Evolutionary conservation across 2,329 filamentous ascomycete species (phyloP), one percentile per base, ranked within the genome.

Genomic region (Ceratocystis lukuohia): DNA sequence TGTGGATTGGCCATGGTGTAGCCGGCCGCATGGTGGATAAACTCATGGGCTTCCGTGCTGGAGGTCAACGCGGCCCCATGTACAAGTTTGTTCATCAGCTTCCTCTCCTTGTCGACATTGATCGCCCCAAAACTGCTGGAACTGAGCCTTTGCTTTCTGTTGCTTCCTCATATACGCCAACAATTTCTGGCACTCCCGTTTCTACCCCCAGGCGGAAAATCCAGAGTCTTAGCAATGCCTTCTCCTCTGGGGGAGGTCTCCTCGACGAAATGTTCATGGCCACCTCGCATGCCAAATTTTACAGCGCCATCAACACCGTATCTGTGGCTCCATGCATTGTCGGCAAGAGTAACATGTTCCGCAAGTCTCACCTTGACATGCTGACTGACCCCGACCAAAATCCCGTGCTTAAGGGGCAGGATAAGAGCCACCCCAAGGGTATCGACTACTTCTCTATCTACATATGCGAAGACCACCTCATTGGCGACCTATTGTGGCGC

Each of bases 271-370:
- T 93, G 75, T 99, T 97, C 77, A 88, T 99, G 82, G 87, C 91
- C 0, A 94, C 91, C 0, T 85, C 91, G 0, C 94, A 99, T 75
- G 91, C 91, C 71, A 99, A 99, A 74, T 97, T 99, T 80, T 99
- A 99, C 78, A 88, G 88, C 7, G 94, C 93, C 69, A 99, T 99
- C 81, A 97, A 97, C 76, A 89, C 90, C 0, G 90, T 96, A 17
- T 82, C 88, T 2, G 78, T 97, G 64, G 94, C 94, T 0, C 94
- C 95, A 7, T 99, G 94, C 75, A 88, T 96, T 67, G 88, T 97
- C 25, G 94, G 94, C 63, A 99, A 99, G 78, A 96, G 91, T 72
- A 97, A 95, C 77, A 97, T 99, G 92, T 99, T 97, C 77, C 88
- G 94, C 68, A 89, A 88, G 69, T 89, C 90, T 0, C 93, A 99